phyloP scores from a whole-genome alignment of 1,284 basidiomycete species.

The Earliella scabrosa region DNA sequence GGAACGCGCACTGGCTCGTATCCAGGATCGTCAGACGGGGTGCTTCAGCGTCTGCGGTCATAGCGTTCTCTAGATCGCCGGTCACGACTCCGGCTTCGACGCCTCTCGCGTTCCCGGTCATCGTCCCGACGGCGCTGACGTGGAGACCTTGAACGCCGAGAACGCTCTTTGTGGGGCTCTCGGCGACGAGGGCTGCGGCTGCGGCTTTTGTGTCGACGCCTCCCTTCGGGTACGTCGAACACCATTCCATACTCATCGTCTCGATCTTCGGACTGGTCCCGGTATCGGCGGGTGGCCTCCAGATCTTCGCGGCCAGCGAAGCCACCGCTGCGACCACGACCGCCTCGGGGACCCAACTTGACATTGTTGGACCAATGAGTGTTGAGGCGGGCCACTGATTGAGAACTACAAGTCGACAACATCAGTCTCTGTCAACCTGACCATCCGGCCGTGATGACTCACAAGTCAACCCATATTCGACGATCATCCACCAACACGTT shows the following conservation, averaged over 20 bases:
- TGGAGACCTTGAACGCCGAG: slow-evolving; percentile 25
- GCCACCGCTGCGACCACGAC: slow-evolving; percentile 41
- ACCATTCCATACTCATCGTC: slow-evolving; percentile 67
- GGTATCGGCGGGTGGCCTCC: slow-evolving; percentile 68
- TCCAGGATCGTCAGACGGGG: not conserved
- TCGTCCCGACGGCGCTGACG: slow-evolving; percentile 28
- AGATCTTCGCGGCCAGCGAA: slow-evolving; percentile 77
- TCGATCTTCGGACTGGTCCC: slow-evolving; percentile 46
- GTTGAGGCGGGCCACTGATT: slow-evolving; percentile 86
- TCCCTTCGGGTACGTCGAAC: slow-evolving; percentile 59
- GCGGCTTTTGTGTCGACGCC: slow-evolving; percentile 29
- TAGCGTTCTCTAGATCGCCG: slow-evolving; percentile 20
- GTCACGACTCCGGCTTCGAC: slow-evolving; percentile 30
- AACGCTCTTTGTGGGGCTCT: slow-evolving; percentile 27
- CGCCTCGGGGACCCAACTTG: slow-evolving; percentile 50
- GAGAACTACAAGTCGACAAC: slow-evolving; percentile 64
- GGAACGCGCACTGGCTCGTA: not conserved
- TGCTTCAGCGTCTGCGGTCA: slow-evolving; percentile 24
- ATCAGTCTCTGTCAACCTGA: too few relatives aligned
- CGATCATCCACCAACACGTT: slow-evolving; percentile 99
- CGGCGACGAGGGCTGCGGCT: slow-evolving; percentile 32
- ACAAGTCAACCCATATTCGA: slow-evolving; percentile 99
- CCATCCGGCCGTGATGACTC: slow-evolving; percentile 37
- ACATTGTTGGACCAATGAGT: slow-evolving; percentile 77
- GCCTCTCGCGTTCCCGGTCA: slow-evolving; percentile 29